Conservation (phyloP, 768 basidiomycete species). For the Mycena galericulata region DNA sequence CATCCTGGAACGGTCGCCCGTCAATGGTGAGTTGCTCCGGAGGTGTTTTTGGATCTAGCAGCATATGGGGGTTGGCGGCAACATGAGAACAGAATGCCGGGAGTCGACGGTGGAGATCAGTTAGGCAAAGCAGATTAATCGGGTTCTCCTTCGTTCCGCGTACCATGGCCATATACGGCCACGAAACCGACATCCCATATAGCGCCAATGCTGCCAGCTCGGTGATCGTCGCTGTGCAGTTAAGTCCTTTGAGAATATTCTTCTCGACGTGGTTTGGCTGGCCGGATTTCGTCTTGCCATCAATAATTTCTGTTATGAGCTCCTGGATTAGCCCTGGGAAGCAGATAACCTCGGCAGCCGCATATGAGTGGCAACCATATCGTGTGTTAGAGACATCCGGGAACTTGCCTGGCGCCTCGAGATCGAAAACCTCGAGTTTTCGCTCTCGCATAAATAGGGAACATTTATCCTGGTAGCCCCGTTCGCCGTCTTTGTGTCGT, state of each 20-base stretch:
- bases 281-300: constrained; percentile 3
- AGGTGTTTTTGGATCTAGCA: neutral
- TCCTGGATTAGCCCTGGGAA: neutral
- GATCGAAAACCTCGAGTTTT: neutral
- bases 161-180: constrained; percentile 55
- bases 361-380: constrained; percentile 24
- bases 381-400: constrained; percentile 7
- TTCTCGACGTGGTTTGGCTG: constrained; percentile 6
- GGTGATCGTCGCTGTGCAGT: neutral
- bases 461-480: no score
- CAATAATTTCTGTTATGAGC: neutral
- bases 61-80: no score
- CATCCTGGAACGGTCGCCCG: neutral
- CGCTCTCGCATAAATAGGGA: neutral
- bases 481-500: no score
- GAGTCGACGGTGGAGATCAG: neutral
- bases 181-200: constrained; percentile 31
- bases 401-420: neutral
- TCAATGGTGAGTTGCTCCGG: neutral
- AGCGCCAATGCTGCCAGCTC: neutral
- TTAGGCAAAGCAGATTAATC: neutral
- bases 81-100: neutral
- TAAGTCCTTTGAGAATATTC: neutral
- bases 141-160: neutral
- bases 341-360: constrained; percentile 33